A percentile compares a stretch with the other conserved stretches of the same genome.
phyloP scores from a whole-genome alignment of 805 yeast genomes.

The Barnettozyma californica region DNA sequence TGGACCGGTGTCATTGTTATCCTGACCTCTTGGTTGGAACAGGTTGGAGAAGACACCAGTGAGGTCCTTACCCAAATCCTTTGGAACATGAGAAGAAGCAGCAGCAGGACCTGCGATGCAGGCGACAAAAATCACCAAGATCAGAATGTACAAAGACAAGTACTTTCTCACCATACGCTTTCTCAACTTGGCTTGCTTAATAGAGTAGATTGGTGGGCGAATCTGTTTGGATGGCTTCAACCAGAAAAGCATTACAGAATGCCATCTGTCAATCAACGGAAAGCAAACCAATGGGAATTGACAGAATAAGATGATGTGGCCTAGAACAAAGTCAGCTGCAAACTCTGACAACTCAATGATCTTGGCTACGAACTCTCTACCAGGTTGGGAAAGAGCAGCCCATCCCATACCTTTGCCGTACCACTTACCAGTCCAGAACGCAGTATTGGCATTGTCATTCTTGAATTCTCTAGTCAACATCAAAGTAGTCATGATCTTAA shows the following conservation, averaged over 20 bases:
- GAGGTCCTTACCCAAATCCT: constrained; percentile 25
- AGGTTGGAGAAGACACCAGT: constrained; percentile 55
- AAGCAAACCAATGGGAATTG: constrained; percentile 83
- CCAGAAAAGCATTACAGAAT: constrained; percentile 98
- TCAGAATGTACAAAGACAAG: constrained; percentile 68
- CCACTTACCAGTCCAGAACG: constrained; percentile 99
- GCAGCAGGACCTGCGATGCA: constrained; percentile 90
- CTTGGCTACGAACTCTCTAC: constrained; percentile 93
- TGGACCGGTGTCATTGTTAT: constrained; percentile 79
- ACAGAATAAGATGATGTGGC: constrained; percentile 80
- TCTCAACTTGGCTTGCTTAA: constrained; percentile 93
- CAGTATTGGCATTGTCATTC: constrained; percentile 91
- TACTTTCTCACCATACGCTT: constrained; percentile 97
- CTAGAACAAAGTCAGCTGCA: constrained; percentile 93
- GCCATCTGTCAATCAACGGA: constrained; percentile 95
- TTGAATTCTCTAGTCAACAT: constrained; percentile 92
- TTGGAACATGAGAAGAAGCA: constrained; percentile 55
- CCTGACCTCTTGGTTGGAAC: constrained; percentile 82
- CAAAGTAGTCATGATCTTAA: constrained; percentile 75
- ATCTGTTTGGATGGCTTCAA: constrained; percentile 94
- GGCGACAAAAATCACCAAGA: constrained; percentile 65
- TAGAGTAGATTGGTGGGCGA: constrained; percentile 95
- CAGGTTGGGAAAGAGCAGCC: constrained; percentile 92
- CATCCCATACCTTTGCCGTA: constrained; percentile 89
- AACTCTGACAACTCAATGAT: constrained; percentile 90